Conservation (phyloP, 2,329 filamentous ascomycete species). For the Fusarium circinatum region DNA sequence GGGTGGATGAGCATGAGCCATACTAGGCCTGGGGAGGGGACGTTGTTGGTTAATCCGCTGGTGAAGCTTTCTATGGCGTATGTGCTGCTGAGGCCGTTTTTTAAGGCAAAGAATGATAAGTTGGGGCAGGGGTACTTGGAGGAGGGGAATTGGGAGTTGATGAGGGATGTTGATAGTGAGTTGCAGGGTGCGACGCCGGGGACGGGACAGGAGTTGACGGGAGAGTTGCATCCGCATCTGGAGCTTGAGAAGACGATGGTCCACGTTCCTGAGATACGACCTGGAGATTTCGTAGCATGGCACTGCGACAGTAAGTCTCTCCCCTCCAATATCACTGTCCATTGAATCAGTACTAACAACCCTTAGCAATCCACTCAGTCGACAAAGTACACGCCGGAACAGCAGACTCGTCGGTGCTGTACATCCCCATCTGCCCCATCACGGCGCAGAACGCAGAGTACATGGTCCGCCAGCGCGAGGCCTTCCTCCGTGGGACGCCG, state of each 20-base stretch:
- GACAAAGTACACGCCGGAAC: conserved; percentile 79
- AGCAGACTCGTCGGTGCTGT: conserved; percentile 83
- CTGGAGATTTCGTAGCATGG: conserved; percentile 85
- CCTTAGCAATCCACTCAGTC: conserved; percentile 76
- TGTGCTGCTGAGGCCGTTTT: conserved; percentile 85
- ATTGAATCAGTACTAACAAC: conserved; percentile 3
- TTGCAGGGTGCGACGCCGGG: conserved; percentile 79
- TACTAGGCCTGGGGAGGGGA: conserved; percentile 80
- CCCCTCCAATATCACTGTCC: not conserved
- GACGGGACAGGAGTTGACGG: conserved; percentile 75
- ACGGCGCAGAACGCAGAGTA: conserved; percentile 80
- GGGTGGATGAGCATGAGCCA: conserved; percentile 86
- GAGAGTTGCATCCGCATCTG: conserved; percentile 77
- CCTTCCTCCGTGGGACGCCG: conserved; percentile 74
- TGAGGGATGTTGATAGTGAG: conserved; percentile 61
- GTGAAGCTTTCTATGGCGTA: conserved; percentile 81
- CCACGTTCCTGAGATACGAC: conserved; percentile 72
- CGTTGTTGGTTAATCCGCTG: conserved; percentile 83
- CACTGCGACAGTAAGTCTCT: conserved; percentile 75
- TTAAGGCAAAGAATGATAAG: conserved; percentile 60
- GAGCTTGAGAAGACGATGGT: conserved; percentile 75
- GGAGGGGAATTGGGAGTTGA: conserved; percentile 69
- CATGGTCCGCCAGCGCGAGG: conserved; percentile 74
- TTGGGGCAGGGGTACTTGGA: conserved; percentile 54
- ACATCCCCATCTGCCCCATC: conserved; percentile 87